Evolutionary conservation across 1,284 basidiomycete species (phyloP), one percentile per base, ranked within the genome.

Genomic region (Coniferiporia weirii): DNA sequence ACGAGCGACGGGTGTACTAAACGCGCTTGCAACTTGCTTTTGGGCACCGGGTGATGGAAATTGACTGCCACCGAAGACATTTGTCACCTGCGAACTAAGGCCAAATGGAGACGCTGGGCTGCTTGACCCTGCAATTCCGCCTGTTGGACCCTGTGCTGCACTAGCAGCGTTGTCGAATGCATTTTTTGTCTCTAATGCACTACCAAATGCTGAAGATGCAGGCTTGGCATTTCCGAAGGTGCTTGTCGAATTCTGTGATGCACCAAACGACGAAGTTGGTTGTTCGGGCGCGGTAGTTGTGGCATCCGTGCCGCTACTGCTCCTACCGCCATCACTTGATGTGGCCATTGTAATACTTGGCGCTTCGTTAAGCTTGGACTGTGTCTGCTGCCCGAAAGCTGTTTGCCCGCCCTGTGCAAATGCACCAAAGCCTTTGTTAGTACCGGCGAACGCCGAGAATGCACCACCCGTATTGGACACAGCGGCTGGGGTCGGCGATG

Each of bases 391-490:
- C 7, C 67, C 66, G 56, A 76, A 73, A 1, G 66, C 59, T 19
- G 69, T 67, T 2, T 67, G 61, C 12, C 72, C 71, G 3, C 64
- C 59, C 32, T 65, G 63, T 10, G 72, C 69, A 57, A 72, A 74
- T 9, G 66, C 66, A 35, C 67, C 56, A 59, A 74, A 75, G 9
- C 67, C 71, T 10, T 56, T 56, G 15, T 52, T 22, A 10, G 40
- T 36, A 10, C 71, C 68, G 48, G 64, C 52, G 15, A 58, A 56
- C 8, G 63, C 10, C 20, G 59, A 13, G 27, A 64, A 54, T 6
- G 61, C 57, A 9, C 56, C 50, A 19, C 52, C 17, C 17, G 40
- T 49, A 20, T 44, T 49, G 17, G 34, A 7, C 8, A 43, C 35
- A 17, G 36, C 56, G 13, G 63, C 6, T 51, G 51, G 44, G 13